A percentile compares a stretch with the other conserved stretches of the same genome.
phyloP scores from a whole-genome alignment of 768 basidiomycete species.

The Russula foetens region DNA sequence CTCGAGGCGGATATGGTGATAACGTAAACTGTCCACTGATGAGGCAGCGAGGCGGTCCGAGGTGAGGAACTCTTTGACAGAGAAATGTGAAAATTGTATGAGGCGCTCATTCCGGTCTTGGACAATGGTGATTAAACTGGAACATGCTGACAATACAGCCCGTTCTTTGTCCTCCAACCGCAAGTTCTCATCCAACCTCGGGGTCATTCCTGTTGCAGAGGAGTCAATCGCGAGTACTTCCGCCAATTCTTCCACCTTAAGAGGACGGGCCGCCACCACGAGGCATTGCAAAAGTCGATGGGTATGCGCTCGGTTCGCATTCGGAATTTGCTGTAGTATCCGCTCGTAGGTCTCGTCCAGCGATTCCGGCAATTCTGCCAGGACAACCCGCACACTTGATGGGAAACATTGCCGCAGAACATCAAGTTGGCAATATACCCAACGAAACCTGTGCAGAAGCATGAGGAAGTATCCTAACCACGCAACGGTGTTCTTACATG shows the following conservation, averaged over 20 bases:
- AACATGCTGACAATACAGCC: not conserved
- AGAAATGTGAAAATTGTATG: not conserved
- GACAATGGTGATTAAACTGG: not conserved
- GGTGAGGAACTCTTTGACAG: not conserved
- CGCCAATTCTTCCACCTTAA: not conserved
- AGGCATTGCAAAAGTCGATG: not conserved
- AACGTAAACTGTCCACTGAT: not conserved
- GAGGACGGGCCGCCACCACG: not conserved
- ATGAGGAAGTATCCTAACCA: not conserved
- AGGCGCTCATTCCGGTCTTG: not conserved
- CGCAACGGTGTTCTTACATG: not conserved
- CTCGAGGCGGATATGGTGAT: not conserved
- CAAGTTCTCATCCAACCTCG: not conserved
- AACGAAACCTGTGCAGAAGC: not conserved
- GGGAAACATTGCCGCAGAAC: not conserved
- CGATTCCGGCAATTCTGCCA: not conserved
- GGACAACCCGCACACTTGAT: not conserved
- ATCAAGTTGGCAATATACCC: slow-evolving; percentile 1
- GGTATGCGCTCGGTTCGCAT: not conserved
- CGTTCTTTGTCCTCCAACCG: not conserved
- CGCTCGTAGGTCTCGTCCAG: not conserved
- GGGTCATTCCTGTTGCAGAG: not conserved
- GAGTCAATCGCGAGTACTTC: not conserved
- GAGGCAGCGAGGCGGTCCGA: not conserved
- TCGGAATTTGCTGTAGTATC: not conserved